Percentiles rank a stretch among this genome's conserved stretches.
These are phyloP conservation scores for Brassica hybrid DNA, from an alignment of 441 rosid species.

Conservation along the genomic window DNA sequence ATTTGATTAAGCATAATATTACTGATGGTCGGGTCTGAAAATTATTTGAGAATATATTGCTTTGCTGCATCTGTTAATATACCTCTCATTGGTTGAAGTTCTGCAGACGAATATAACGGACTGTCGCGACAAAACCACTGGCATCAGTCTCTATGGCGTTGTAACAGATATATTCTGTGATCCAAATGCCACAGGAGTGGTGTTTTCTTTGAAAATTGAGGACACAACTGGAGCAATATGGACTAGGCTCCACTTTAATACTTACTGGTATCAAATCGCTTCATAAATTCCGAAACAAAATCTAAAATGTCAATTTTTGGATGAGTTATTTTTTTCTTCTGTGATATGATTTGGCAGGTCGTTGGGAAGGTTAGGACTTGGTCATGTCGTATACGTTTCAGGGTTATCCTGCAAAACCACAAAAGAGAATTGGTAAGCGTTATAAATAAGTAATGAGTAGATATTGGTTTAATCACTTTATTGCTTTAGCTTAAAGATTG, in stretches of 20 bases:
- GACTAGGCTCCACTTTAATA: slow-evolving; percentile 77
- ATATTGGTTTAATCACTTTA: no score
- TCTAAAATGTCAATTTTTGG: not conserved
- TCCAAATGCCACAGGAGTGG: slow-evolving; percentile 46
- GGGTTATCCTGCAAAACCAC: slow-evolving; percentile 74
- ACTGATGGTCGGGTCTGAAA: slow-evolving; percentile 16
- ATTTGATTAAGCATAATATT: slow-evolving; percentile 16
- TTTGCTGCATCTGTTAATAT: slow-evolving; percentile 31
- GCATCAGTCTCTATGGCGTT: slow-evolving; percentile 84
- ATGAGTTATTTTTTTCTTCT: slow-evolving; percentile 3
- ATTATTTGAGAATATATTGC: slow-evolving; percentile 2
- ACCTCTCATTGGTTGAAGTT: slow-evolving; percentile 46
- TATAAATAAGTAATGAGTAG: not conserved
- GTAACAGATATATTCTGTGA: slow-evolving; percentile 61
- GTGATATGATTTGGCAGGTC: slow-evolving; percentile 63
- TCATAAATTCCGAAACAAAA: not conserved
- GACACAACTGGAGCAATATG: slow-evolving; percentile 76
- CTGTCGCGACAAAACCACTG: slow-evolving; percentile 79
- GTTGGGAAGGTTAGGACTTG: slow-evolving; percentile 74
- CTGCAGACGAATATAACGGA: slow-evolving; percentile 74
- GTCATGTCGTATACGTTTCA: slow-evolving; percentile 77
- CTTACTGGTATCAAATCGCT: slow-evolving; percentile 64
- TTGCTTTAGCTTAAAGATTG: slow-evolving; percentile 3
- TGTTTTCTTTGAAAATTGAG: slow-evolving; percentile 69
- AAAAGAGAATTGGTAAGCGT: slow-evolving; percentile 55